Evolutionary conservation across 2,329 filamentous ascomycete species (phyloP).

Genomic region (Pseudogymnoascus sp.): DNA sequence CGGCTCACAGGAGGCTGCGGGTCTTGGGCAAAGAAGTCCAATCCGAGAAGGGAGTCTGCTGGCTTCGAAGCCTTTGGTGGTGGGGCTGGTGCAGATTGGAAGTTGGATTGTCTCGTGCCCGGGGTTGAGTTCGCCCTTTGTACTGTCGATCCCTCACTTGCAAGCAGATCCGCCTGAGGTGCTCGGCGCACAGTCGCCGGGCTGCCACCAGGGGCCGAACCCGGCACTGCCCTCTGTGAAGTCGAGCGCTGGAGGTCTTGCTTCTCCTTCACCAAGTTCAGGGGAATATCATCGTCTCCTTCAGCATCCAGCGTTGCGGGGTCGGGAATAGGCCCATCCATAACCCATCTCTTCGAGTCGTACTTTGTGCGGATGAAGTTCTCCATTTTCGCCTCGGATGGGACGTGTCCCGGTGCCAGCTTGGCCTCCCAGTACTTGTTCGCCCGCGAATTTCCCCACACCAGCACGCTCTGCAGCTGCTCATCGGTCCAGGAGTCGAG

Average conservation of each 20-base stretch:
- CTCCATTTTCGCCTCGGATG: constrained; percentile 96
- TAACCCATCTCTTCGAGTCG: constrained; percentile 97
- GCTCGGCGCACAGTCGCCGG: constrained; percentile 31
- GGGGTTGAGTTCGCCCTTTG: constrained; percentile 68
- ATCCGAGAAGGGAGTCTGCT: constrained; percentile 76
- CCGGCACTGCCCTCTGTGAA: constrained; percentile 19
- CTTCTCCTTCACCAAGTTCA: constrained; percentile 59
- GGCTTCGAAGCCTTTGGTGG: constrained; percentile 64
- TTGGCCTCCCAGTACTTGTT: constrained; percentile 99
- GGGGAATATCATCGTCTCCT: constrained; percentile 72
- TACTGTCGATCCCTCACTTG: constrained; percentile 57
- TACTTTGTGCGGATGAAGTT: constrained; percentile 99
- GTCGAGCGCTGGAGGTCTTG: constrained; percentile 50
- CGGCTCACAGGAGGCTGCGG: constrained; percentile 61
- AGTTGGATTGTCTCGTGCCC: constrained; percentile 44
- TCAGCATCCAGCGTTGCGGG: constrained; percentile 78
- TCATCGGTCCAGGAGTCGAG: constrained; percentile 98
- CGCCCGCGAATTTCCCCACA: constrained; percentile 91
- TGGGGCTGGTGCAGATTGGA: constrained; percentile 57
- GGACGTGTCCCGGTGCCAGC: constrained; percentile 80
- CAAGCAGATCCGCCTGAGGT: constrained; percentile 72
- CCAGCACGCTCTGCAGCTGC: constrained; percentile 85
- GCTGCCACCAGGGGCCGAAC: constrained; percentile 26
- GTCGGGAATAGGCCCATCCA: constrained; percentile 92
- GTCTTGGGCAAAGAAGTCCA: constrained; percentile 81